Percentiles rank a stretch among this genome's conserved stretches.
Conservation (phyloP, 305 asterid genomes). For the Striga hermonthica region DNA sequence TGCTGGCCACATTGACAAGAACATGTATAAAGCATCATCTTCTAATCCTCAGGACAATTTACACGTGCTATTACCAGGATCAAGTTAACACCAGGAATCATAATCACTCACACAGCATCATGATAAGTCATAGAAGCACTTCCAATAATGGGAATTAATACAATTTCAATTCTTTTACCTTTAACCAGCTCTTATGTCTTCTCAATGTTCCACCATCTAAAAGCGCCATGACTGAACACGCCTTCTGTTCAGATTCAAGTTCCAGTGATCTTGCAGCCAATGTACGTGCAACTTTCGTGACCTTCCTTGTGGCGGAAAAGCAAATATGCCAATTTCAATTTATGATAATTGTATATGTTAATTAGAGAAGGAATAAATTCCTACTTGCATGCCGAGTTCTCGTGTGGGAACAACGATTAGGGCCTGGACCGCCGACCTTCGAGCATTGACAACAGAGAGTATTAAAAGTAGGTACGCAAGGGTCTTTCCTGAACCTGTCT, state of each 20-base stretch:
- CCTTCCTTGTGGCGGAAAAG: constrained; percentile 44
- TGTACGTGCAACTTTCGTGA: constrained; percentile 79
- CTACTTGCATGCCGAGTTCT: constrained; percentile 96
- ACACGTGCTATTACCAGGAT: too few relatives aligned
- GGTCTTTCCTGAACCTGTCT: constrained; percentile 99
- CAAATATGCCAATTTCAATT: constrained; percentile 12
- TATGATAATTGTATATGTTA: constrained; percentile 25
- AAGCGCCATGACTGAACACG: constrained; percentile 89
- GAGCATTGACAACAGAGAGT: constrained; percentile 58
- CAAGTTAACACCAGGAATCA: too few relatives aligned
- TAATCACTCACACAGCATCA: too few relatives aligned
- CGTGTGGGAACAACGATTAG: constrained; percentile 82
- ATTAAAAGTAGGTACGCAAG: constrained; percentile 74
- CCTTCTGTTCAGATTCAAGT: constrained; percentile 47
- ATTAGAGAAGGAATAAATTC: constrained; percentile 28
- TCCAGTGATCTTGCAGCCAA: constrained; percentile 63
- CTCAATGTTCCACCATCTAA: constrained; percentile 87
- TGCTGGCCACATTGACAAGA: background rate
- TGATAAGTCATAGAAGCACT: background rate
- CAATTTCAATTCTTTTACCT: constrained; percentile 42
- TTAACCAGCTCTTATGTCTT: constrained; percentile 92
- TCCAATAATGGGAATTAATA: constrained; percentile 7
- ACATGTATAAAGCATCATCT: background rate
- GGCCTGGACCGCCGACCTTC: constrained; percentile 83
- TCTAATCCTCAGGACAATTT: too few relatives aligned